These are phyloP conservation scores for Gaertneriomyces semiglobifer DNA, from an alignment of 192 early-diverging fungal genomes.

Conservation along the genomic window DNA sequence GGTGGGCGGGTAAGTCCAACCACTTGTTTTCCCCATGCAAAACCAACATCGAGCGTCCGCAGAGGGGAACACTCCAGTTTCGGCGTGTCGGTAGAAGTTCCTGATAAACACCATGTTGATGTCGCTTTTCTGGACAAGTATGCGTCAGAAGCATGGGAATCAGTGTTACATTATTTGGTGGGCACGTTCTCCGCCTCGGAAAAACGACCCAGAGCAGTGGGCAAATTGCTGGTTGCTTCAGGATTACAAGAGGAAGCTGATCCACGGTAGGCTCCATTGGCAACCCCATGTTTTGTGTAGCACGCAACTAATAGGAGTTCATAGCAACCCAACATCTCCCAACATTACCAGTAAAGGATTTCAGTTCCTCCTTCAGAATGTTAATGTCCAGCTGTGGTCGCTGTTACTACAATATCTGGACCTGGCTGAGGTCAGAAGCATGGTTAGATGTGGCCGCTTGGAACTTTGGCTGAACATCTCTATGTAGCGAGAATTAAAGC, in stretches of 20 bases:
- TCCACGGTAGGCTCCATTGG: no score
- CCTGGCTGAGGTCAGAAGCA: slow-evolving; percentile 58
- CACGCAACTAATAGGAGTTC: no score
- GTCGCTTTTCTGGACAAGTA: slow-evolving; percentile 73
- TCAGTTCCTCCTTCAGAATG: slow-evolving; percentile 93
- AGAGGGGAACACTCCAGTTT: slow-evolving; percentile 86
- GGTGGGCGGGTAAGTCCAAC: slow-evolving; percentile 35
- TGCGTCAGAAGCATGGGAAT: slow-evolving; percentile 82
- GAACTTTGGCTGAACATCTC: not conserved
- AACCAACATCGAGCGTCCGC: not conserved
- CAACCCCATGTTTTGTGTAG: no score
- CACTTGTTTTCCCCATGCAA: not conserved
- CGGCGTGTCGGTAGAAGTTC: slow-evolving; percentile 64
- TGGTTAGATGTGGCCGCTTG: not conserved
- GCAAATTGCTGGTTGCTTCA: slow-evolving; percentile 70
- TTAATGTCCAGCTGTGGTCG: slow-evolving; percentile 93
- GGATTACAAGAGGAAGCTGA: slow-evolving; percentile 44
- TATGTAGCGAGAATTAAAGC: slow-evolving; percentile 39
- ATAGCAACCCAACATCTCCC: not conserved
- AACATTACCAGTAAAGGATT: slow-evolving; percentile 94
- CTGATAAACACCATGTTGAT: slow-evolving; percentile 62
- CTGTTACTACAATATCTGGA: slow-evolving; percentile 90
- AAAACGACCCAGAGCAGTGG: slow-evolving; percentile 63
- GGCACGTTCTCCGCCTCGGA: slow-evolving; percentile 61
- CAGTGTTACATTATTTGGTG: slow-evolving; percentile 91